Evolutionary conservation across 2,329 filamentous ascomycete genomes (phyloP), one percentile per base, ranked within the genome.

Genomic region (Ophiosphaerella korrae): DNA sequence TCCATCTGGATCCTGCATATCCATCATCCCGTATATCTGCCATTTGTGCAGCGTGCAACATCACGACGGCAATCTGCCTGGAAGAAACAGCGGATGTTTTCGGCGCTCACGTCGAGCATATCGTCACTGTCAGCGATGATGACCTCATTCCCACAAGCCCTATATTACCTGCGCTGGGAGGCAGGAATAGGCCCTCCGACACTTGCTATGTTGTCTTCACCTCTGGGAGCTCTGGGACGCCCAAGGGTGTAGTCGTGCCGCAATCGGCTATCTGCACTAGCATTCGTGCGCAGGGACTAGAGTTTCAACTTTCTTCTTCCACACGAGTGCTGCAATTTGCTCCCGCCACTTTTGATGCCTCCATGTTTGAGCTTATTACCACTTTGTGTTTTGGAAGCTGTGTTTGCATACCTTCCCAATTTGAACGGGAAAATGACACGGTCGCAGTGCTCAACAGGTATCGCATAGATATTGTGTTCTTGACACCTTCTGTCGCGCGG

Each of bases 241-340:
- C 82, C 0, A 82, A 82, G 46, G 84, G 82, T 2, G 80, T 84
- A 14, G 82, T 84, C 31, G 82, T 86, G 3, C 35, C 39, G 11
- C 49, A 52, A 11, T 12, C n/a, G n/a, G 18, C 32, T 26, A 16
- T 41, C n/a, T 44, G 42, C 24, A n/a, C 12, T 34, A 33, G 16
- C 35, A 23, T 44, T 39, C 36, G 5, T 14, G n/a, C 11, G 7
- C 33, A 35, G 14, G 14, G 33, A 5, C 33, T 29, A 23, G 14
- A 29, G 16, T 26, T 41, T 48, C 13, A 50, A 38, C 14, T 16
- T 86, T 5, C 80, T 84, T 5, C 75, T 84, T 5, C n/a, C 18
- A 31, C 39, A 14, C 54, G 61, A 3, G 57, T 40, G 8, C 46
- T 64, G 9, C 61, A 66, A 36, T 67, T 68, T 48, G 63, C 62